Evolutionary conservation across 1,139 yeast genomes (phyloP).

Genomic region (Pichia sp.): DNA sequence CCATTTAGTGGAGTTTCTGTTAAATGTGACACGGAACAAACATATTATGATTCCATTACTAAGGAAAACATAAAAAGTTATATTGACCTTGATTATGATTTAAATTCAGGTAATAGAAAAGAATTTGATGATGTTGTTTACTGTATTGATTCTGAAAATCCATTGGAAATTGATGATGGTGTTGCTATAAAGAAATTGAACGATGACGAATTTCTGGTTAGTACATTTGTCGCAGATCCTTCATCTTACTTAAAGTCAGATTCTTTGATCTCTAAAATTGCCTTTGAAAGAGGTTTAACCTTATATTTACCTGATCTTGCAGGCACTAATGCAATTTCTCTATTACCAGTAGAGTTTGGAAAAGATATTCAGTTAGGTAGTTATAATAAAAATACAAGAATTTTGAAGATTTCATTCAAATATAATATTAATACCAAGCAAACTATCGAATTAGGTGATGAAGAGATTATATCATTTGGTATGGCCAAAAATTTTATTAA

Average conservation of each 20-base stretch:
- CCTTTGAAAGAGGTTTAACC: slow-evolving; percentile 59
- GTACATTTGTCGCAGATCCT: slow-evolving; percentile 87
- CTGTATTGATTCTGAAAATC: slow-evolving; percentile 77
- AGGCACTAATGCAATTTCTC: slow-evolving; percentile 42
- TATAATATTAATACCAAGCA: slow-evolving; percentile 31
- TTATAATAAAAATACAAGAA: slow-evolving; percentile 38
- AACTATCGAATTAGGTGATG: slow-evolving; percentile 27
- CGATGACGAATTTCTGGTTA: slow-evolving; percentile 38
- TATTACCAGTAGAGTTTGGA: slow-evolving; percentile 63
- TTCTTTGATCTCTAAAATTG: slow-evolving; percentile 50
- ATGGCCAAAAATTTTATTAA: slow-evolving; percentile 39
- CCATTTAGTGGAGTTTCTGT: slow-evolving; percentile 38
- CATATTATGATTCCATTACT: slow-evolving; percentile 33
- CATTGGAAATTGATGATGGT: slow-evolving; percentile 94
- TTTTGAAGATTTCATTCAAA: slow-evolving; percentile 41
- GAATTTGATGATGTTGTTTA: slow-evolving; percentile 51
- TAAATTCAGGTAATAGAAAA: slow-evolving; percentile 22
- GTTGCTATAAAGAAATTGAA: slow-evolving; percentile 48
- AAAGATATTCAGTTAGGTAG: slow-evolving; percentile 55
- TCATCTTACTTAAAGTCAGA: slow-evolving; percentile 50
- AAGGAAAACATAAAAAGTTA: slow-evolving; percentile 16
- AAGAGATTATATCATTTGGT: slow-evolving; percentile 35
- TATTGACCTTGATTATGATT: slow-evolving; percentile 33
- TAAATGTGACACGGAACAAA: slow-evolving; percentile 38
- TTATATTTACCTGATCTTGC: slow-evolving; percentile 63